phyloP scores from a whole-genome alignment of 768 basidiomycete genomes.

The Harrya chromipes region DNA sequence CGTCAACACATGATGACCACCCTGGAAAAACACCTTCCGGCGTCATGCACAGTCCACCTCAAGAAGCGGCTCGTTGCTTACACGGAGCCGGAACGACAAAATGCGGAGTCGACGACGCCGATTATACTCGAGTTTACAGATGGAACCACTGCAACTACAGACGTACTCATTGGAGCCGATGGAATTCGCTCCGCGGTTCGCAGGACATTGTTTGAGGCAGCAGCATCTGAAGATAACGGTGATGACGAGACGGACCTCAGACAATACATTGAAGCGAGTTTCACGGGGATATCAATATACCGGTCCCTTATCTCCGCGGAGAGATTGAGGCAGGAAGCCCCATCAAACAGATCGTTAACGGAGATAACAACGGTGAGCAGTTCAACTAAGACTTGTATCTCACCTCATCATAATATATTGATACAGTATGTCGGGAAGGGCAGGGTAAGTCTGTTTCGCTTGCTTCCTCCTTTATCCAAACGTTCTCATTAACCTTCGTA shows the following conservation, averaged over 20 bases:
- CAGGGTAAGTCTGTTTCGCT: background rate
- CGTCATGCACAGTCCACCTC: slow-evolving; percentile 14
- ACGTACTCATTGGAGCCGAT: slow-evolving; percentile 46
- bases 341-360: slow-evolving; percentile 21
- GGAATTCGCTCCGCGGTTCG: slow-evolving; percentile 36
- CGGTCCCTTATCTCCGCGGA: slow-evolving; percentile 36
- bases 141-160: slow-evolving; percentile 26
- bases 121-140: slow-evolving; percentile 15
- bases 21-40: slow-evolving; percentile 18
- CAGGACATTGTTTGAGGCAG: slow-evolving; percentile 18
- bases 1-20: slow-evolving; percentile 21
- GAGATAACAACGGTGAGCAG: slow-evolving; percentile 21
- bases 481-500: slow-evolving; percentile 12
- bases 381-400: too few species aligned
- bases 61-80: slow-evolving; percentile 22
- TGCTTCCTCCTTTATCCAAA: background rate
- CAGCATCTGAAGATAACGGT: slow-evolving; percentile 1
- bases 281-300: slow-evolving; percentile 42
- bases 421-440: slow-evolving; percentile 15
- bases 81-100: background rate
- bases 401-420: slow-evolving; percentile 9
- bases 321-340: slow-evolving; percentile 24
- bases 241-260: background rate
- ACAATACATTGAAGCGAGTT: slow-evolving; percentile 29
- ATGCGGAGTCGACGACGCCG: slow-evolving; percentile 27